A percentile compares a stretch with the other conserved stretches of the same genome.
phyloP scores from a whole-genome alignment of 2,329 filamentous ascomycete genomes.

The Fusarium sp. region DNA sequence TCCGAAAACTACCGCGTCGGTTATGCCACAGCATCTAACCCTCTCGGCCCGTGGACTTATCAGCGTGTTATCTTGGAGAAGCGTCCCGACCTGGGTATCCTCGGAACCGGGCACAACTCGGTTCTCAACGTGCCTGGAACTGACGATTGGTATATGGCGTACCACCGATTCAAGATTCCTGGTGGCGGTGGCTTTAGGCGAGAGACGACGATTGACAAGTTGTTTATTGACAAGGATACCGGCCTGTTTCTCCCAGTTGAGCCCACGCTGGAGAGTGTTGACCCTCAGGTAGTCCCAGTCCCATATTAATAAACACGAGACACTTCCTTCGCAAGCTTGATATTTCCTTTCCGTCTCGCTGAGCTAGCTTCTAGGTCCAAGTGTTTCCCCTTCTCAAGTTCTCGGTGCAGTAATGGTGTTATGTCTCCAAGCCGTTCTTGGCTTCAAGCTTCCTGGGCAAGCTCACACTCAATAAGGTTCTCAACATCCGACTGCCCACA shows the following conservation, averaged over 20 bases:
- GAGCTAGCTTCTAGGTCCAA: too few species aligned
- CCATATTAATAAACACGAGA: too few species aligned
- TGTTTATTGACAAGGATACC: slow-evolving; percentile 56
- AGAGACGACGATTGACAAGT: slow-evolving; percentile 60
- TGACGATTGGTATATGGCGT: slow-evolving; percentile 66
- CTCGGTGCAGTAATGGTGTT: too few species aligned
- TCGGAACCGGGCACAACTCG: slow-evolving; percentile 63
- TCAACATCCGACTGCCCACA: slow-evolving; percentile 24
- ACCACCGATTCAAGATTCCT: slow-evolving; percentile 64
- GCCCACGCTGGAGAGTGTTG: slow-evolving; percentile 42
- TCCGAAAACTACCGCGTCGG: slow-evolving; percentile 64
- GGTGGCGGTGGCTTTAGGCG: slow-evolving; percentile 60
- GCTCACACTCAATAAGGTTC: slow-evolving; percentile 44
- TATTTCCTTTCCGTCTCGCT: too few species aligned
- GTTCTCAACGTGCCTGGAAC: slow-evolving; percentile 63
- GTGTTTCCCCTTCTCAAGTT: too few species aligned
- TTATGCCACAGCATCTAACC: slow-evolving; percentile 59
- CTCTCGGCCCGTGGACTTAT: slow-evolving; percentile 62
- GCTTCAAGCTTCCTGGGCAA: background rate
- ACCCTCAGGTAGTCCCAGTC: background rate
- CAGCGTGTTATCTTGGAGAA: slow-evolving; percentile 62
- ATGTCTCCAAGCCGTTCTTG: too few species aligned
- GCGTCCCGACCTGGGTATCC: slow-evolving; percentile 58
- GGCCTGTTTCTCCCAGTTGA: slow-evolving; percentile 57
- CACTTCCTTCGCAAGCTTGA: too few species aligned